A percentile compares a stretch with the other conserved stretches of the same genome.
These are phyloP conservation scores for Candida yuanshanica DNA, from an alignment of 805 yeast species.

Conservation along the genomic window DNA sequence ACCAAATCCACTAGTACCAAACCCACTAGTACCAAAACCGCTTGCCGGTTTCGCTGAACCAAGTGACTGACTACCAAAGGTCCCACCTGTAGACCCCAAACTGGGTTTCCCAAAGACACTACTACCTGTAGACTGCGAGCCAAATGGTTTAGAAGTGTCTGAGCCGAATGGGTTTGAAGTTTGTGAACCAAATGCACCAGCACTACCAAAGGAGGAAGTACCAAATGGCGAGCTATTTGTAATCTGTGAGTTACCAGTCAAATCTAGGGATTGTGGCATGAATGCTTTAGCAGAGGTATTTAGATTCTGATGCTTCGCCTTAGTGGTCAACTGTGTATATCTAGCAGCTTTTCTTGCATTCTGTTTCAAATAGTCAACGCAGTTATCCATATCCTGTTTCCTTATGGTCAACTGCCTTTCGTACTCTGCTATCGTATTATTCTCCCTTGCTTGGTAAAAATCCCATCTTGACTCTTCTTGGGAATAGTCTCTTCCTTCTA, in stretches of 20 bases:
- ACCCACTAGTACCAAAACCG: conserved; percentile 9
- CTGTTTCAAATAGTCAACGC: conserved; percentile 31
- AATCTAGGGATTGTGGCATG: conserved; percentile 29
- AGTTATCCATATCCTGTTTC: conserved; percentile 40
- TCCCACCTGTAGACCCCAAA: conserved; percentile 9
- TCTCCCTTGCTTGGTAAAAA: conserved; percentile 36
- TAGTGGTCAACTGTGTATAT: conserved; percentile 44
- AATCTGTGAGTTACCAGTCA: conserved; percentile 19
- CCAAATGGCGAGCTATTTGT: conserved; percentile 3
- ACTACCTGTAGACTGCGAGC: not conserved
- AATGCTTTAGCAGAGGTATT: conserved; percentile 26
- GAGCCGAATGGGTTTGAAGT: conserved; percentile 11
- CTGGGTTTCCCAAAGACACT: not conserved
- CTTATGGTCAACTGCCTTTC: conserved; percentile 37
- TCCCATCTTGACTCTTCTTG: conserved; percentile 47
- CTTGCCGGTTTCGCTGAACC: conserved; percentile 1
- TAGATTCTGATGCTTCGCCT: conserved; percentile 24
- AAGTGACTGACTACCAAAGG: conserved; percentile 11
- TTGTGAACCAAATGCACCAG: not conserved
- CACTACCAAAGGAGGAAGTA: not conserved
- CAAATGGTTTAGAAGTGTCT: conserved; percentile 8
- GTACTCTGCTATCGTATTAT: conserved; percentile 33
- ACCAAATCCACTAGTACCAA: conserved; percentile 6
- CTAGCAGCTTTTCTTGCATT: conserved; percentile 50
- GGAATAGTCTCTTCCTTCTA: conserved; percentile 47